Evolutionary conservation across 371 early-diverging fungal genomes (phyloP).

Genomic region (Syncephalastrum sp.): DNA sequence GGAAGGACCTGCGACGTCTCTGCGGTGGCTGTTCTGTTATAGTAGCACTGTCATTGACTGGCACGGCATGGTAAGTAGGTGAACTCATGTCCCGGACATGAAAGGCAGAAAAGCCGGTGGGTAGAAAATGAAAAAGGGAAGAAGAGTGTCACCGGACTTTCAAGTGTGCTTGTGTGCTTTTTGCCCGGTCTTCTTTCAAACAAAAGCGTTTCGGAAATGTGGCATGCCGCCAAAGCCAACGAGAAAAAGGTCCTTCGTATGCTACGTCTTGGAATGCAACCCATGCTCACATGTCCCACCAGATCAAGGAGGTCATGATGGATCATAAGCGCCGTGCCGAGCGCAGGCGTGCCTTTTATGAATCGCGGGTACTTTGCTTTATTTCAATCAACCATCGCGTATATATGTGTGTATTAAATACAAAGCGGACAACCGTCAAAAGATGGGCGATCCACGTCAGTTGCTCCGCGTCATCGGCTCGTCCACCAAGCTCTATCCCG

Average conservation of each 20-base stretch:
- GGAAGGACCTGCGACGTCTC: constrained; percentile 16
- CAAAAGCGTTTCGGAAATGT: constrained; percentile 9
- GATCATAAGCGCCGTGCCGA: constrained; percentile 59
- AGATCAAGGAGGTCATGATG: constrained; percentile 56
- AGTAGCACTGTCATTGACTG: constrained; percentile 14
- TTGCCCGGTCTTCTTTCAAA: neutral
- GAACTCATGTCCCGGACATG: constrained; percentile 5
- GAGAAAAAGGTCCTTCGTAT: constrained; percentile 34
- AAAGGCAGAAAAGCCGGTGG: neutral
- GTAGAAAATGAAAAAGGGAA: neutral
- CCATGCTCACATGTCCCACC: too few relatives aligned
- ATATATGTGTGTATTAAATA: neutral
- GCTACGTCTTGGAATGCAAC: too few relatives aligned
- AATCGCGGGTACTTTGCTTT: constrained; percentile 41
- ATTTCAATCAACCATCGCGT: too few relatives aligned
- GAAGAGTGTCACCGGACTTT: neutral
- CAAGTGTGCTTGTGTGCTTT: constrained; percentile 1
- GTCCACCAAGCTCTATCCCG: constrained; percentile 45
- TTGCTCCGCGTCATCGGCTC: constrained; percentile 56
- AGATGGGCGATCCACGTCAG: constrained; percentile 62
- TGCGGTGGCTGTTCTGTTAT: neutral
- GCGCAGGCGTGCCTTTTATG: constrained; percentile 56
- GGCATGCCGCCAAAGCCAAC: constrained; percentile 36
- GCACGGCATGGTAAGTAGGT: constrained; percentile 30
- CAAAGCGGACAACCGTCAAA: neutral